phyloP scores from a whole-genome alignment of 1,284 basidiomycete genomes.

The Phellinidium pouzarii region DNA sequence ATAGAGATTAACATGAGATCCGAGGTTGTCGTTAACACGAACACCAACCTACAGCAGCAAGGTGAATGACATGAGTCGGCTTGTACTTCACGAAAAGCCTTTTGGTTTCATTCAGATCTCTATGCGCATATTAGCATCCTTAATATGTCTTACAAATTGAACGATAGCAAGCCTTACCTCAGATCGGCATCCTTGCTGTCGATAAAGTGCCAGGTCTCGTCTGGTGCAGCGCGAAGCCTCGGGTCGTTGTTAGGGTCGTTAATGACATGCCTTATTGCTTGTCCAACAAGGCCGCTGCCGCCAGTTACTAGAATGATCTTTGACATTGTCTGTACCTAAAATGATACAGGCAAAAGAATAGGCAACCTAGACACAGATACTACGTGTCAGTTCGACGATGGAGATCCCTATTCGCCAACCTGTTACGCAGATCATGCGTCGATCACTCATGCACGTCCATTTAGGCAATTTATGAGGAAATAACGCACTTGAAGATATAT shows the following conservation, averaged over 20 bases:
- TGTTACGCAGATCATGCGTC: no score
- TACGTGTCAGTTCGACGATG: no score
- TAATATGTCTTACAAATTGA: no score
- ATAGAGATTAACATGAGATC: not conserved
- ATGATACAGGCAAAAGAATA: no score
- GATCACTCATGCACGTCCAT: no score
- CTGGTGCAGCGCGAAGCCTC: conserved; percentile 53
- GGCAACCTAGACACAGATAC: no score
- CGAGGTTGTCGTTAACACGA: not conserved
- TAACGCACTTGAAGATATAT: no score
- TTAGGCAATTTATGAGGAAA: no score
- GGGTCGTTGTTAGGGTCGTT: conserved; percentile 58
- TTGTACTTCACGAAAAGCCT: conserved; percentile 79
- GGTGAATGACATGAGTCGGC: conserved; percentile 88
- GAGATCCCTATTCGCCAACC: no score
- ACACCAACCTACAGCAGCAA: conserved; percentile 71
- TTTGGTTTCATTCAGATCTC: conserved; percentile 28
- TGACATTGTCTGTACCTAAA: conserved; percentile 14
- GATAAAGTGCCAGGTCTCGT: conserved; percentile 82
- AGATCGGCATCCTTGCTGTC: conserved; percentile 73
- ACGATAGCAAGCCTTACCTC: conserved; percentile 38
- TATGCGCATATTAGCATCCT: not conserved
- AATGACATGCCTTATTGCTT: conserved; percentile 73
- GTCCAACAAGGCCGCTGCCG: conserved; percentile 80
- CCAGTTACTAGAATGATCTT: conserved; percentile 73